These are phyloP conservation scores for Serendipita sp. DNA, from an alignment of 768 basidiomycete species.

Conservation along the genomic window DNA sequence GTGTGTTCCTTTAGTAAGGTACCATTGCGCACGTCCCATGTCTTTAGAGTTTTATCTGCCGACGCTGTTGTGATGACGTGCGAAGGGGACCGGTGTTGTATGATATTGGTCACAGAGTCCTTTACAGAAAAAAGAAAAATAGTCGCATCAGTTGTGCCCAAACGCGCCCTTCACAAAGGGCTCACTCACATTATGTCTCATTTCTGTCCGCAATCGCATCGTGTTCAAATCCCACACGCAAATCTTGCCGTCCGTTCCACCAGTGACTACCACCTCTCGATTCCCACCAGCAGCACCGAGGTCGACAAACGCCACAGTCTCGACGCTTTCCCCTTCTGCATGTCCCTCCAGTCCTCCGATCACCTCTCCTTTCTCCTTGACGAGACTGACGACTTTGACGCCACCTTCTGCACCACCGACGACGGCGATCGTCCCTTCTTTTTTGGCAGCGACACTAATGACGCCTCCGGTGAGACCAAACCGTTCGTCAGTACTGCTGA, in stretches of 20 bases:
- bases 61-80: conserved; percentile 71
- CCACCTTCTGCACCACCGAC: conserved; percentile 75
- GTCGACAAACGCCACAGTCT: conserved; percentile 72
- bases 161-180: neutral
- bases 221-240: conserved; percentile 90
- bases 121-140: conserved; percentile 16
- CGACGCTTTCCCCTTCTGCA: conserved; percentile 72
- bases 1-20: conserved; percentile 58
- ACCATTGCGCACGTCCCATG: conserved; percentile 88
- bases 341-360: conserved; percentile 68
- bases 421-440: conserved; percentile 75
- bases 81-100: conserved; percentile 46
- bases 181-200: conserved; percentile 58
- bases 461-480: conserved; percentile 64
- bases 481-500: conserved; percentile 49
- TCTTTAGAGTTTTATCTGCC: conserved; percentile 69
- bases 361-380: conserved; percentile 40
- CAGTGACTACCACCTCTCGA: conserved; percentile 53
- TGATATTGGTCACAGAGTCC: conserved; percentile 80
- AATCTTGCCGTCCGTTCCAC: conserved; percentile 84
- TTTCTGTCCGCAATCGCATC: conserved; percentile 63
- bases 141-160: neutral
- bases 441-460: conserved; percentile 71
- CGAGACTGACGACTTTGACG: conserved; percentile 74
- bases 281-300: conserved; percentile 39